phyloP scores from a whole-genome alignment of 108 stramenopile genomes.

The Cyclotella atomus region DNA sequence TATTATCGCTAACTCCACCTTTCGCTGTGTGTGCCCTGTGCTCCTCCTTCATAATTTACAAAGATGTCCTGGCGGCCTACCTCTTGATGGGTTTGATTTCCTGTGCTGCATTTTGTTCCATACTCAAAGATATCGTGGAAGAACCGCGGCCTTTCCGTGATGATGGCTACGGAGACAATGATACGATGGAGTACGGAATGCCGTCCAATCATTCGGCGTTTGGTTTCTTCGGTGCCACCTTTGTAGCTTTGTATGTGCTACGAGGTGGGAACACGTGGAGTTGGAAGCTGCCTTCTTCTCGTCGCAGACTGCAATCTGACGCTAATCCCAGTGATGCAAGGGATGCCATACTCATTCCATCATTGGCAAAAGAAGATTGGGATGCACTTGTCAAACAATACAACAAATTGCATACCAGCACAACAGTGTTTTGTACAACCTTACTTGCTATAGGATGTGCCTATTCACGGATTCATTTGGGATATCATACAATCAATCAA shows the following conservation, averaged over 20 bases:
- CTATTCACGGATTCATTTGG: slow-evolving; percentile 47
- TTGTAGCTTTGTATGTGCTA: slow-evolving; percentile 29
- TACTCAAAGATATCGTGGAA: slow-evolving; percentile 17
- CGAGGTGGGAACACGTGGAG: slow-evolving; percentile 20
- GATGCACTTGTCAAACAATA: slow-evolving; percentile 5
- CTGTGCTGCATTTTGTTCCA: background rate
- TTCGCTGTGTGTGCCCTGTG: slow-evolving; percentile 31
- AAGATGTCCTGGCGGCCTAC: slow-evolving; percentile 42
- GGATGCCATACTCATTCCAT: too few species aligned
- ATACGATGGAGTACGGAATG: slow-evolving; percentile 44
- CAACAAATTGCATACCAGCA: slow-evolving; percentile 16
- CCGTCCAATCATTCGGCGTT: slow-evolving; percentile 59
- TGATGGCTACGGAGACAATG: slow-evolving; percentile 9
- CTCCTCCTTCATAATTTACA: slow-evolving; percentile 21
- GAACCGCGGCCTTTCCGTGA: slow-evolving; percentile 33
- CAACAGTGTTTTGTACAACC: slow-evolving; percentile 5
- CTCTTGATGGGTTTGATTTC: slow-evolving; percentile 17
- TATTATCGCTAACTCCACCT: slow-evolving; percentile 33
- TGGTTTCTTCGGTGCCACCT: slow-evolving; percentile 43
- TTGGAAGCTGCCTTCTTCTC: background rate
- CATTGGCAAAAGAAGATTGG: background rate
- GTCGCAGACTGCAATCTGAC: background rate
- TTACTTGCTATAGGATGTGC: slow-evolving; percentile 37
- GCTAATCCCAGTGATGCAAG: background rate
- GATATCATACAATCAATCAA: slow-evolving; percentile 45